Evolutionary conservation across 495 filamentous ascomycete species (phyloP), one percentile per base, ranked within the genome.

Genomic region (Talaromyces proteolyticus): DNA sequence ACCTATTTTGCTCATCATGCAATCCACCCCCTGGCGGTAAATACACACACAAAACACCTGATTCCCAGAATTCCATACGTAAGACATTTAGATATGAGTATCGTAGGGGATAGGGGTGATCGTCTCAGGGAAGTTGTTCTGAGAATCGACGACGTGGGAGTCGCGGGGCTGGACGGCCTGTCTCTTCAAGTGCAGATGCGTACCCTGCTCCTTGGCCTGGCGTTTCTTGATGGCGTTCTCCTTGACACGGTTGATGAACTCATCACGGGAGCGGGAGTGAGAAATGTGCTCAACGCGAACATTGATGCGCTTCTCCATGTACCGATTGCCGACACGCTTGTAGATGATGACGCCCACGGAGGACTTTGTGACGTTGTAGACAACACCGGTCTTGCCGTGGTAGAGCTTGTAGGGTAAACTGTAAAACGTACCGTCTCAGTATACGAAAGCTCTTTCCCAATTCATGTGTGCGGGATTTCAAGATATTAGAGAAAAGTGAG

Each of bases 401-500:
- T 94, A 96, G 76, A 95, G 87, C 81, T 96, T 96, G 86, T 92
- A 88, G 62, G 92, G 91, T 89, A 95, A 92, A 79, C 89, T 92
- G 67, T 76, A 40, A 26, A 11, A 23, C n/a, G 38, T 2, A 41
- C n/a, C 14, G 14, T 16, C 38, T 41, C 38, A 16, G 38, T 10
- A 41, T 41, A 41, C 16, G 18, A 41, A 20, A 6, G 18, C 12
- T 3, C 21, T 34, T 44, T 51, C 25, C n/a, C n/a, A n/a, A n/a
- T n/a, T n/a, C n/a, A n/a, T n/a, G n/a, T n/a, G n/a, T n/a, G n/a
- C n/a, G n/a, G n/a, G n/a, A n/a, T n/a, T n/a, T n/a, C n/a, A 49
- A 8, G 17, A 40, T 22, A 49, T 40, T 26, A 12, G 49, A 38
- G 22, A 23, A 21, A 47, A 55, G 47, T 50, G 53, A 56, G 38